phyloP scores from a whole-genome alignment of 2,329 filamentous ascomycete genomes.

The Teratosphaeria viscida region DNA sequence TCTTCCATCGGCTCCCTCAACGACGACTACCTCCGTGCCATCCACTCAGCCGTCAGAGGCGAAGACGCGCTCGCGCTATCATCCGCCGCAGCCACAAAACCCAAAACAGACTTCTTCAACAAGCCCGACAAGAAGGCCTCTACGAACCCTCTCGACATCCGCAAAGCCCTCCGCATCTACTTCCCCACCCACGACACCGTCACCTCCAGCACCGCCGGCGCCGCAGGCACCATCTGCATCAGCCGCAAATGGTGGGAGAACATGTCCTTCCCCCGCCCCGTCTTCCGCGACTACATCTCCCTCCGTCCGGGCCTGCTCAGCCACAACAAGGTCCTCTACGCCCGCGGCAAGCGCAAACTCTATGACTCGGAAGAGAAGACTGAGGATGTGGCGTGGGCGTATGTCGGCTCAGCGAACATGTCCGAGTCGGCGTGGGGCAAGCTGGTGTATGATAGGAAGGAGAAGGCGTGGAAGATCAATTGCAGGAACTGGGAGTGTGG shows the following conservation, averaged over 20 bases:
- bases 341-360: slow-evolving; percentile 22
- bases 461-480: slow-evolving; percentile 60
- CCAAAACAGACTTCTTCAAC: slow-evolving; percentile 18
- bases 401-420: slow-evolving; percentile 83
- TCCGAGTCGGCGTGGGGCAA: slow-evolving; percentile 92
- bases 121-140: slow-evolving; percentile 4
- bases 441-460: slow-evolving; percentile 58
- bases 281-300: slow-evolving; percentile 68
- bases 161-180: slow-evolving; percentile 58
- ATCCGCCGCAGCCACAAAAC: slow-evolving; percentile 6
- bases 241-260: slow-evolving; percentile 61
- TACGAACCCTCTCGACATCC: slow-evolving; percentile 24
- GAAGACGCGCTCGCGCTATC: slow-evolving; percentile 13
- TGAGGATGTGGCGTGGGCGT: slow-evolving; percentile 56
- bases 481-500: slow-evolving; percentile 96
- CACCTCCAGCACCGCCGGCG: slow-evolving; percentile 25
- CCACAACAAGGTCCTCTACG: slow-evolving; percentile 61
- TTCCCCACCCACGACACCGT: slow-evolving; percentile 65
- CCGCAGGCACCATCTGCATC: slow-evolving; percentile 75
- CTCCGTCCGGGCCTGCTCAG: slow-evolving; percentile 62
- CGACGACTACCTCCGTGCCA: slow-evolving; percentile 50
- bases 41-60: slow-evolving; percentile 51
- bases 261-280: slow-evolving; percentile 55
- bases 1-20: slow-evolving; percentile 75
- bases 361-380: neutral